phyloP scores from a whole-genome alignment of 164 flowering plant species.

The Chimonanthus salicifolius region DNA sequence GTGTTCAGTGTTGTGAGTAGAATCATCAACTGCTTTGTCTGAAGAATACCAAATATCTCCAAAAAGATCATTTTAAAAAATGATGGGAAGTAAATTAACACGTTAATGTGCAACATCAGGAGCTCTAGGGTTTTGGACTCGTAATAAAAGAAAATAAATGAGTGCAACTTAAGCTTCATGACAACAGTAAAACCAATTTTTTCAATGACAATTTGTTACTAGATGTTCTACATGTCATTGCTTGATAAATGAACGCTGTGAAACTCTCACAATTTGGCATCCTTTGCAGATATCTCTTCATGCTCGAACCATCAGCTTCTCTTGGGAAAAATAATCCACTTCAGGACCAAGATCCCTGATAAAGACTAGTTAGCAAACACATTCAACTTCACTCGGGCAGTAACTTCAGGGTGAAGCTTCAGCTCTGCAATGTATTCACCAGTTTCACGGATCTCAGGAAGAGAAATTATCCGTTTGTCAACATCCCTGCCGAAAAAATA shows the following conservation, averaged over 20 bases:
- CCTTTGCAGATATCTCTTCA: background rate
- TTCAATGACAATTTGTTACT: background rate
- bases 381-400: slow-evolving; percentile 65
- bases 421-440: slow-evolving; percentile 89
- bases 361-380: slow-evolving; percentile 60
- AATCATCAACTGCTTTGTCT: no score
- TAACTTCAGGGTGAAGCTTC: slow-evolving; percentile 91
- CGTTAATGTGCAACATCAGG: background rate
- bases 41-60: no score
- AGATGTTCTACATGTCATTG: background rate
- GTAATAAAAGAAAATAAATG: background rate
- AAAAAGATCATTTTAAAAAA: no score
- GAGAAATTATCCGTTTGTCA: slow-evolving; percentile 68
- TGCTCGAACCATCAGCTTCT: background rate
- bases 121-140: background rate
- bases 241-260: background rate
- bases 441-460: slow-evolving; percentile 88
- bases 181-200: background rate
- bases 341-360: background rate
- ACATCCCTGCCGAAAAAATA: slow-evolving; percentile 53
- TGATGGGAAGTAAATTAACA: background rate
- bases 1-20: no score
- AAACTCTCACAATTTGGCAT: background rate
- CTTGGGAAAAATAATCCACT: background rate
- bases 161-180: background rate